Evolutionary conservation across 1,284 basidiomycete species (phyloP), one percentile per base, ranked within the genome.

Genomic region (Flammula alnicola): DNA sequence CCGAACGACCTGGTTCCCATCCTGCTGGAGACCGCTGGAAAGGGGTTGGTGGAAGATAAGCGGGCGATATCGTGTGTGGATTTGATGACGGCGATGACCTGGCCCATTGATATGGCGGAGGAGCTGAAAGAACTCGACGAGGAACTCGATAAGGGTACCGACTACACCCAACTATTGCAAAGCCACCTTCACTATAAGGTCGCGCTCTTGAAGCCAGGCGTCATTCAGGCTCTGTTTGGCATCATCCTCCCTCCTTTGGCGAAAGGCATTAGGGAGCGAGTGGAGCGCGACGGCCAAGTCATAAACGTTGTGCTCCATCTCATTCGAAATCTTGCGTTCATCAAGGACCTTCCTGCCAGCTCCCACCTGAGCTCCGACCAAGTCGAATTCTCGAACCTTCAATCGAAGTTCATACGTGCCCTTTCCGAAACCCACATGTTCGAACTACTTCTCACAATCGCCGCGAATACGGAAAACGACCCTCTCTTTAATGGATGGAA

Each of bases 21-120:
- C 47, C 75, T 98, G 16, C 77, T 91, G 44, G 83, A 84, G 55
- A 91, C 89, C 0, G 88, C 88, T 0, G 87, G 86, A 10, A 81
- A 83, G 55, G 91, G 91, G 9, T 73, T 80, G 17, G 83, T 87
- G 39, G 91, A 86, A 64, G 92, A 86, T 74, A 93, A 91, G 64
- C 82, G 93, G 41, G 90, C 93, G 0, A 80, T 97, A 17, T 84
- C 90, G 2, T 91, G 89, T 57, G 88, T 85, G 6, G 95, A 98
- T 65, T 76, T 98, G 20, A 86, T 96, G 62, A 91, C 92, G 0
- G 93, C 94, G 0, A 90, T 98, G 86, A 98, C 94, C 3, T 98
- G 95, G 95, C 95, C 95, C 1, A 95, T 98, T 51, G 92, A 98
- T 69, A 76, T 97, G 52, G 89, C 91, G 1, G 87, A 91, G 61